Evolutionary conservation across 1,139 yeast species (phyloP).

Genomic region (Saccharomyces hybrid): DNA sequence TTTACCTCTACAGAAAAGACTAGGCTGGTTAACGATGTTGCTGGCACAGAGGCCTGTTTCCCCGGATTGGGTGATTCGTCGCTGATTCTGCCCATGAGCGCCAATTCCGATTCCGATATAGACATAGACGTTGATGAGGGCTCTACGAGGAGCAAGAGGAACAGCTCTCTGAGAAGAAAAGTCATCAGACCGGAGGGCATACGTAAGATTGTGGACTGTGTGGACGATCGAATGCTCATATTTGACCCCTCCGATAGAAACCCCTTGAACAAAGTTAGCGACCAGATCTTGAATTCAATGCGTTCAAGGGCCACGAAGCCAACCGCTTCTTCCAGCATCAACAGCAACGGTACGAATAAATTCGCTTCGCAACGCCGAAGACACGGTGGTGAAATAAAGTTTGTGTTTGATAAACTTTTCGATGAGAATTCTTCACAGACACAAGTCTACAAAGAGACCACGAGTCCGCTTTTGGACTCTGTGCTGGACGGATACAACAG

Average conservation of each 20-base stretch:
- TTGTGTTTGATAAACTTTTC: conserved; percentile 74
- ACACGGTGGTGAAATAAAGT: conserved; percentile 49
- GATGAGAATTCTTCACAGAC: conserved; percentile 58
- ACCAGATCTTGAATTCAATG: conserved; percentile 44
- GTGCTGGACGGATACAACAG: conserved; percentile 81
- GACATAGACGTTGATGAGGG: conserved; percentile 23
- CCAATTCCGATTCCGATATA: background rate
- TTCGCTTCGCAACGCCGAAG: background rate
- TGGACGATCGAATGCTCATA: conserved; percentile 80
- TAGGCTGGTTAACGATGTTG: conserved; percentile 38
- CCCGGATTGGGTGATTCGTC: conserved; percentile 18
- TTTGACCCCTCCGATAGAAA: conserved; percentile 80
- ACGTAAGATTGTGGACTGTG: conserved; percentile 69
- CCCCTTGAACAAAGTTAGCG: conserved; percentile 56
- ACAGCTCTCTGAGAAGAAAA: conserved; percentile 17
- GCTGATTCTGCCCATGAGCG: conserved; percentile 17
- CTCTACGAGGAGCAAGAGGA: conserved; percentile 11
- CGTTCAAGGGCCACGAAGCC: conserved; percentile 1
- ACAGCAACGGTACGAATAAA: conserved; percentile 7
- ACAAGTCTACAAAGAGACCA: conserved; percentile 59
- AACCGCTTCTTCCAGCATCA: conserved; percentile 6
- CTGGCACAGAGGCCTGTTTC: conserved; percentile 22
- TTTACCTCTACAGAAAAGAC: conserved; percentile 51
- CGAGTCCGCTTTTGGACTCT: conserved; percentile 64
- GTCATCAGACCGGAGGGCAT: conserved; percentile 44